A percentile compares a stretch with the other conserved stretches of the same genome.
phyloP scores from a whole-genome alignment of 495 filamentous ascomycete genomes.

The Tetracladium setigerum region DNA sequence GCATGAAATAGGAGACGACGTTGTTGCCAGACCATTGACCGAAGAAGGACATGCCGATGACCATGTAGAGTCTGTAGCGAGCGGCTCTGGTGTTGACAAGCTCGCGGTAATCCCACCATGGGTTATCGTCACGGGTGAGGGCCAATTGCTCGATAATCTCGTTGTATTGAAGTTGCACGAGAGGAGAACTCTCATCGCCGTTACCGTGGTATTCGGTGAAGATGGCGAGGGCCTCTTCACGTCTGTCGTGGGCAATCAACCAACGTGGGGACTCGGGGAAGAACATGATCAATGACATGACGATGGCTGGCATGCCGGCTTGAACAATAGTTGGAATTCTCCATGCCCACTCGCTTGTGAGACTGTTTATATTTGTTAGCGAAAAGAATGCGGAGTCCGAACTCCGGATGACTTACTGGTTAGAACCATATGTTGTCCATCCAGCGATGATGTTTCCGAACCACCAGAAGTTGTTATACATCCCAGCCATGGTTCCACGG shows the following conservation, averaged over 20 bases:
- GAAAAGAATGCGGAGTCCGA: not conserved
- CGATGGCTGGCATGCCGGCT: slow-evolving; percentile 34
- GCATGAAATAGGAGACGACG: slow-evolving; percentile 40
- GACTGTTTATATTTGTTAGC: slow-evolving; percentile 14
- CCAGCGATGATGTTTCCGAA: slow-evolving; percentile 28
- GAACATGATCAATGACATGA: slow-evolving; percentile 28
- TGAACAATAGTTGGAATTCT: slow-evolving; percentile 50
- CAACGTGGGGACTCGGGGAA: slow-evolving; percentile 56
- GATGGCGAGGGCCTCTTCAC: slow-evolving; percentile 44
- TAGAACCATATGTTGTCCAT: slow-evolving; percentile 27
- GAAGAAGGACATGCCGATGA: slow-evolving; percentile 52
- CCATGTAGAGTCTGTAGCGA: slow-evolving; percentile 50
- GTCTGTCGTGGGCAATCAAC: slow-evolving; percentile 58
- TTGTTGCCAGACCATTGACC: slow-evolving; percentile 40
- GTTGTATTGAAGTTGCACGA: slow-evolving; percentile 51
- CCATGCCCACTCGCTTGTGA: slow-evolving; percentile 37
- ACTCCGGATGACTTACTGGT: slow-evolving; percentile 16
- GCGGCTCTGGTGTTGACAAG: slow-evolving; percentile 51
- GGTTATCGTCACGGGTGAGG: slow-evolving; percentile 49
- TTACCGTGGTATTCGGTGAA: slow-evolving; percentile 52
- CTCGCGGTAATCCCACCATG: slow-evolving; percentile 61
- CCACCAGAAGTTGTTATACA: slow-evolving; percentile 33
- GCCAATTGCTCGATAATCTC: slow-evolving; percentile 51
- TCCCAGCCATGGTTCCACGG: slow-evolving; percentile 48
- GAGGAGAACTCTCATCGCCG: slow-evolving; percentile 46